Base-by-base conservation (phyloP, 306 rosid genomes). In the Myrica gale region DNA sequence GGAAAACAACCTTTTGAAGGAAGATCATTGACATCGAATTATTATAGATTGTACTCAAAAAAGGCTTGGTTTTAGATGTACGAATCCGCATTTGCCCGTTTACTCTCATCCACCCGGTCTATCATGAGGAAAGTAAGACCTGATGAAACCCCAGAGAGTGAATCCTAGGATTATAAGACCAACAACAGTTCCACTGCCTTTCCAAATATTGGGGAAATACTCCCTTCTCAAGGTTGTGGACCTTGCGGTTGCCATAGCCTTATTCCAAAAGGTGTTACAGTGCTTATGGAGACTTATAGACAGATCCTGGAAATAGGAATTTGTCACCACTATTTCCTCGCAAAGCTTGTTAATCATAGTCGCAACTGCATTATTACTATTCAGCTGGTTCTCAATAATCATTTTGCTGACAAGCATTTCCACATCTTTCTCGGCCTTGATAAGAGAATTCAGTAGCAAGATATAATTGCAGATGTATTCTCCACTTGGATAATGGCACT, bases 401-500 rank as follows among this genome's bases (percentile, higher is more conserved):
- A 19, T 51, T 20, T 73, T 74, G 7, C 76, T 72, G 1, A 84
- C 60, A 46, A 84, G 66, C 10, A 68, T 11, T 10, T 80, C 61
- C 37, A 76, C 81, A 58, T 84, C 84, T 7, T 58, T 47, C 23
- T 12, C 56, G 4, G 58, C 76, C 69, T 84, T 6, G 41, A 73
- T 81, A 0, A 76, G 84, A 4, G 60, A 42, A 63, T 77, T 74
- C 69, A 84, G 48, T 5, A 77, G 16, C 62, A 46, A n/a, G 1
- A 84, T 21, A 13, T 84, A 84, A 10, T 69, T 71, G 71, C 82
- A 80, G 9, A 84, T n/a, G 39, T 80, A 69, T n/a, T 3, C 2
- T 8, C 50, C 57, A 15, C 0, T 0, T 1, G 85, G 78, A 52
- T 74, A 80, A 20, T 66, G 74, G 21, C 83, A 81, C 76, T 73